Conservation (phyloP, 495 filamentous ascomycete genomes). For the Penicillium cataractarum region DNA sequence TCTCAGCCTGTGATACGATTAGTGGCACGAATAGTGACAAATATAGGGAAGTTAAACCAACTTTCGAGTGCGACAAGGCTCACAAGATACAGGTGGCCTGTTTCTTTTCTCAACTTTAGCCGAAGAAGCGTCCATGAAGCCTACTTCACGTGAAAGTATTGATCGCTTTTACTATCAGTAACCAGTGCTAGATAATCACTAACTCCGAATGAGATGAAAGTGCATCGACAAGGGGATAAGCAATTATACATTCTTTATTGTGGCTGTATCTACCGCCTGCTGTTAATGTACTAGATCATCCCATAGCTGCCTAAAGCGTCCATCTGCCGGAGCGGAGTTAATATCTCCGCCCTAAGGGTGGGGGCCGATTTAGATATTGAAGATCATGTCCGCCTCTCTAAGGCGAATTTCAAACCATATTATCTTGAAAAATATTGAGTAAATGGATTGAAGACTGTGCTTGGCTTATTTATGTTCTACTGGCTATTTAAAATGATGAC, state of each 20-base stretch:
- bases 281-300: background rate
- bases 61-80: conserved; percentile 46
- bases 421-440: background rate
- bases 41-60: conserved; percentile 11
- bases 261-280: background rate
- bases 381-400: background rate
- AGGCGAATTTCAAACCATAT: background rate
- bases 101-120: conserved; percentile 36
- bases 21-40: background rate
- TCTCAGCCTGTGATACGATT: conserved; percentile 39
- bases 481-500: background rate
- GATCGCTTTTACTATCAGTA: background rate
- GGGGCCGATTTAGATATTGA: background rate
- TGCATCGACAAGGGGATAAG: background rate
- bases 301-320: background rate
- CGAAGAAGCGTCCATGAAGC: background rate
- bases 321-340: conserved; percentile 14
- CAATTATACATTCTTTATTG: background rate
- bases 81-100: conserved; percentile 43
- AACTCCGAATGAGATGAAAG: background rate
- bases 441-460: background rate
- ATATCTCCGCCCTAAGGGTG: conserved; percentile 12
- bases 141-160: background rate
- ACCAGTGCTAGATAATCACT: background rate
- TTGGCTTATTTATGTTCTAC: background rate